Evolutionary conservation across 441 rosid genomes (phyloP), one percentile per base, ranked within the genome.

Genomic region (Croton setiger): DNA sequence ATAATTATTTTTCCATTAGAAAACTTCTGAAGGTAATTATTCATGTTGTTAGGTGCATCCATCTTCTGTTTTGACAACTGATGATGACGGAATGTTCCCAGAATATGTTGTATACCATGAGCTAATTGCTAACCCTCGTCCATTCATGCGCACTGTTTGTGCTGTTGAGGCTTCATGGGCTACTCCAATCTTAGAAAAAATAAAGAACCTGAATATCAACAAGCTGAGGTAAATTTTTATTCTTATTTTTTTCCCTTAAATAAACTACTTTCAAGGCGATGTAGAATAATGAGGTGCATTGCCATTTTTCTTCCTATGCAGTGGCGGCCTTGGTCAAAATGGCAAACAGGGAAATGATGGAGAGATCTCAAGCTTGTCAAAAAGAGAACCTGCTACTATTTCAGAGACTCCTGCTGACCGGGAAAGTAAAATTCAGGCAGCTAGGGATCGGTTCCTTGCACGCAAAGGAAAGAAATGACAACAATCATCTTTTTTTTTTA

Each of bases 381-480:
- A 65, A 20, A 75, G 68, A 70, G 78, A 78, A 64, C 71, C 43
- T 14, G 13, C 51, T 62, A 71, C 60, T 51, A 47, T 67, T 17
- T 60, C 74, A 33, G 72, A n/a, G 48, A 76, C 49, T 73, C 67
- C 75, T 4, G 86, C 80, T 62, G 86, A 85, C 53, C 80, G 48
- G 0, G 79, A 82, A 64, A 82, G 86, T 74, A 84, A 79, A 78
- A 80, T 92, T 69, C 83, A 84, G 86, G 97, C 98, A 49, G 99
- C 98, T 11, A 88, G 94, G 64, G 93, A 88, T 31, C 91, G 97
- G 31, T 94, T 90, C 78, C 96, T 92, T 69, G 88, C 96, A 31
- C 98, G 99, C 55, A 94, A 88, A 78, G 83, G 72, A 69, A 84
- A 80, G 67, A 89, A 83, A 75, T 86, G 67, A 87, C 58, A 36